Evolutionary conservation across 2,329 filamentous ascomycete species (phyloP).

Genomic region (Grosmannia huntii): DNA sequence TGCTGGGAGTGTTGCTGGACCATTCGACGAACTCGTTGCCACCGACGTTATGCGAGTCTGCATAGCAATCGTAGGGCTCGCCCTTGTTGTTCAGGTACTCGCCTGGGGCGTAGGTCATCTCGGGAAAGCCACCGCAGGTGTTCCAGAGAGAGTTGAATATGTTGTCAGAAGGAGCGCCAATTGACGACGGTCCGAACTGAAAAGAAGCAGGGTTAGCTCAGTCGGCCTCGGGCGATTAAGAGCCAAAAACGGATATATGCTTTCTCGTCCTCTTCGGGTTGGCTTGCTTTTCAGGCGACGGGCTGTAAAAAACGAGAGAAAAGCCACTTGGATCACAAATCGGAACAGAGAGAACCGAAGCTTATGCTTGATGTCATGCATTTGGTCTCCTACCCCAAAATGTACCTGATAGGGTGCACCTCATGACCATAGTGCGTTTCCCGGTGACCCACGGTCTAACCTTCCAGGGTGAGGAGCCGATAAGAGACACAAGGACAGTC

Average conservation of each 20-base stretch:
- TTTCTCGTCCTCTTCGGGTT: neutral
- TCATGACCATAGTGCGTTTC: neutral
- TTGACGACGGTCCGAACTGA: constrained; percentile 1
- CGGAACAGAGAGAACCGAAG: neutral
- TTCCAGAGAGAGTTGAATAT: constrained; percentile 4
- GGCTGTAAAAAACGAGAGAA: neutral
- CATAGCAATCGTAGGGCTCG: constrained; percentile 2
- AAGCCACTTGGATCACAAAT: neutral
- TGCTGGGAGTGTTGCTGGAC: neutral
- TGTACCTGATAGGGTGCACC: no score
- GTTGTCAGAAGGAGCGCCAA: neutral
- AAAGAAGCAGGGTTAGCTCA: neutral
- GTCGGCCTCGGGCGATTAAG: neutral
- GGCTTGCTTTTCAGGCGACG: neutral
- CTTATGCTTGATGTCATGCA: neutral
- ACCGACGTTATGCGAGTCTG: neutral
- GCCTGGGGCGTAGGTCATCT: constrained; percentile 6
- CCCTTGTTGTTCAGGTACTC: constrained; percentile 9
- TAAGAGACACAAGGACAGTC: neutral
- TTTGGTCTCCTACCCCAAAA: neutral
- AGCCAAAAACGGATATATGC: neutral
- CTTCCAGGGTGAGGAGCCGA: neutral
- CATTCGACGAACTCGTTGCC: constrained; percentile 3
- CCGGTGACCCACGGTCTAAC: neutral
- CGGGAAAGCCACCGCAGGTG: neutral